Evolutionary conservation across 768 basidiomycete species (phyloP).

Genomic region (Lentinula edodes): DNA sequence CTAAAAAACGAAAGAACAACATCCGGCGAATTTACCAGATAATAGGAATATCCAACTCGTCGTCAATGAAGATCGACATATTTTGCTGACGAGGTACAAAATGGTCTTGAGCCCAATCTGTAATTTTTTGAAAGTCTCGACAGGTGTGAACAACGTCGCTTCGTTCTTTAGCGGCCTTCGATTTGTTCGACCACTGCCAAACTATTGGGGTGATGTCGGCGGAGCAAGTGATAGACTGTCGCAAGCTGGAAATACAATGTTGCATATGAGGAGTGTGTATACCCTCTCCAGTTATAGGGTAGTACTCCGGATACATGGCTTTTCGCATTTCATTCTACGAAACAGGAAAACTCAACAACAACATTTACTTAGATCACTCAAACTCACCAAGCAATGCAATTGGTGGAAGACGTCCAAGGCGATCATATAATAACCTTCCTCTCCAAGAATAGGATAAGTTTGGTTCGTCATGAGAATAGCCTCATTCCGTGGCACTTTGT

Average conservation of each 20-base stretch:
- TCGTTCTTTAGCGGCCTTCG: constrained; percentile 14
- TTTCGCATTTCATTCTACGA: constrained; percentile 16
- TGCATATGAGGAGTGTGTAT: constrained; percentile 16
- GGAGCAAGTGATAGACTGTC: constrained; percentile 19
- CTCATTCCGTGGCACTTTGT: constrained; percentile 17
- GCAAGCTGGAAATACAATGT: constrained; percentile 18
- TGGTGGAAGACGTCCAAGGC: constrained; percentile 19
- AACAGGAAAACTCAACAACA: not conserved
- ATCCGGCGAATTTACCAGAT: not conserved
- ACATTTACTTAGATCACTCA: not conserved
- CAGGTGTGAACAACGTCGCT: constrained; percentile 20
- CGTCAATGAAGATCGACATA: constrained; percentile 18
- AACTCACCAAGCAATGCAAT: constrained; percentile 19
- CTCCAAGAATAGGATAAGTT: constrained; percentile 18
- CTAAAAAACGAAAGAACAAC: not conserved
- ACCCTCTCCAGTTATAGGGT: constrained; percentile 13
- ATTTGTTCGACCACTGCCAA: constrained; percentile 20
- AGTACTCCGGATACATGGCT: constrained; percentile 17
- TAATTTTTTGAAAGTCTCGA: constrained; percentile 7
- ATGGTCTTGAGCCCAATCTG: constrained; percentile 5
- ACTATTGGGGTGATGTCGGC: constrained; percentile 18
- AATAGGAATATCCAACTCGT: constrained; percentile 8
- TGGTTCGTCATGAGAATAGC: constrained; percentile 17
- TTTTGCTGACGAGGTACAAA: constrained; percentile 8
- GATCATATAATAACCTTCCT: constrained; percentile 17